phyloP scores from a whole-genome alignment of 2,329 filamentous ascomycete genomes.

The Hymenoscyphus fraxineus region DNA sequence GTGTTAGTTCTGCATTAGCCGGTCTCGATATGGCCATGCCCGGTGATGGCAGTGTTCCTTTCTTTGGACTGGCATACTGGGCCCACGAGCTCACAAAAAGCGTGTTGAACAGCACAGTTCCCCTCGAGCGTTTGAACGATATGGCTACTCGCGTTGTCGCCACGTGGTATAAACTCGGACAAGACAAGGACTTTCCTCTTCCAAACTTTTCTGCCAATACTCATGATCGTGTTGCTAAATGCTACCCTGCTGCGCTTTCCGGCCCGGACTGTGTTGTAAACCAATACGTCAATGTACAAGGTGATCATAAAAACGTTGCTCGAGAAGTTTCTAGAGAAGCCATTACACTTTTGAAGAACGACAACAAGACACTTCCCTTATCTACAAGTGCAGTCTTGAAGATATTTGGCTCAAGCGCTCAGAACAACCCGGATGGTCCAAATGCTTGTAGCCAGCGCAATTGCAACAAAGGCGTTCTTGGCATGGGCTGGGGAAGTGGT shows the following conservation, averaged over 20 bases:
- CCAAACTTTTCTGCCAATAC: conserved; percentile 61
- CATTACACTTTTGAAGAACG: conserved; percentile 61
- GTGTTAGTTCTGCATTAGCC: conserved; percentile 55
- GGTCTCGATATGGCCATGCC: conserved; percentile 71
- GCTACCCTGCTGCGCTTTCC: conserved; percentile 55
- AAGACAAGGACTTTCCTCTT: conserved; percentile 53
- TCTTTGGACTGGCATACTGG: conserved; percentile 50
- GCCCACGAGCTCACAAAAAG: conserved; percentile 51
- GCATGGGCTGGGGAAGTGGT: conserved; percentile 76
- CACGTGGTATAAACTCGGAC: conserved; percentile 57
- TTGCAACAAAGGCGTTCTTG: conserved; percentile 59
- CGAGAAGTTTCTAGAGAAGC: conserved; percentile 51
- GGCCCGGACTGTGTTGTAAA: conserved; percentile 64
- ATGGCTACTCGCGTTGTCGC: conserved; percentile 54
- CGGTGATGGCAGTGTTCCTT: conserved; percentile 50
- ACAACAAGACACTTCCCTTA: conserved; percentile 51
- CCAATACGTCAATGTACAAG: conserved; percentile 60
- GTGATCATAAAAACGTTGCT: conserved; percentile 47
- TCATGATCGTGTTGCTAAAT: conserved; percentile 47
- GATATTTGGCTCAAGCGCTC: conserved; percentile 48
- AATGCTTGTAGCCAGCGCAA: conserved; percentile 60
- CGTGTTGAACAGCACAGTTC: conserved; percentile 54
- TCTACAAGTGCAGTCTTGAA: conserved; percentile 38
- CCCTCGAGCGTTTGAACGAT: conserved; percentile 53
- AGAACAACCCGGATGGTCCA: conserved; percentile 53